These are phyloP conservation scores for Saccharum officinarum DNA, from an alignment of 176 grass and related monocot species.

Conservation along the genomic window DNA sequence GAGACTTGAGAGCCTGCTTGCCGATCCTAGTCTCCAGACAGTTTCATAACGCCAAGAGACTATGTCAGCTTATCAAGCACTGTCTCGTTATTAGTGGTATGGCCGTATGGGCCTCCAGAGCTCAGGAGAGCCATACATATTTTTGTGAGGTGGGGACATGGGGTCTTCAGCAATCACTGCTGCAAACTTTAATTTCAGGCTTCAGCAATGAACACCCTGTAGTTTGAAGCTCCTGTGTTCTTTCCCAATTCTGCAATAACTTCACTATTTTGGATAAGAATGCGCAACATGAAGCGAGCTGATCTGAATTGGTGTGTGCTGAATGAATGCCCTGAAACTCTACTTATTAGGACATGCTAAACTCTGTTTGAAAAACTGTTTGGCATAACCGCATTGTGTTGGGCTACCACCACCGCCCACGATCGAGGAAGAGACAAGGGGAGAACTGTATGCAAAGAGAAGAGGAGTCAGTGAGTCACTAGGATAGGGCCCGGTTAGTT, in stretches of 20 bases:
- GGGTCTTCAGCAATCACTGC: background rate
- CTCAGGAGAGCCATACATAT: background rate
- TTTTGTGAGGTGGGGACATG: background rate
- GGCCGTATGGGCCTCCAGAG: background rate
- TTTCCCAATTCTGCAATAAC: background rate
- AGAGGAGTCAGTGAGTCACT: background rate
- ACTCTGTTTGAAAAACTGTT: background rate
- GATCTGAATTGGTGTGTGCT: background rate
- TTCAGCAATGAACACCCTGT: background rate
- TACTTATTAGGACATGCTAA: background rate
- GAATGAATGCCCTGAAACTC: background rate
- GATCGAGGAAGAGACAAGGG: background rate
- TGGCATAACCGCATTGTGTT: background rate
- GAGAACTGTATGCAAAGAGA: background rate
- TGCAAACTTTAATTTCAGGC: background rate
- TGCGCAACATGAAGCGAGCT: background rate
- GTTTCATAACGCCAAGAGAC: constrained; percentile 30
- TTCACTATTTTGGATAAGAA: background rate
- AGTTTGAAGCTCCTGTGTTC: background rate
- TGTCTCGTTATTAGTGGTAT: constrained; percentile 12
- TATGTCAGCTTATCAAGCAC: constrained; percentile 25
- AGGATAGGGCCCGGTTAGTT: too few species aligned
- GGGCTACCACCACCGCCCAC: background rate
- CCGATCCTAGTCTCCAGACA: constrained; percentile 23
- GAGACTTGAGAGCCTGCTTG: background rate